Evolutionary conservation across 1,284 basidiomycete genomes (phyloP), one percentile per base, ranked within the genome.

Genomic region (Apiotrichum mycotoxinovorans): DNA sequence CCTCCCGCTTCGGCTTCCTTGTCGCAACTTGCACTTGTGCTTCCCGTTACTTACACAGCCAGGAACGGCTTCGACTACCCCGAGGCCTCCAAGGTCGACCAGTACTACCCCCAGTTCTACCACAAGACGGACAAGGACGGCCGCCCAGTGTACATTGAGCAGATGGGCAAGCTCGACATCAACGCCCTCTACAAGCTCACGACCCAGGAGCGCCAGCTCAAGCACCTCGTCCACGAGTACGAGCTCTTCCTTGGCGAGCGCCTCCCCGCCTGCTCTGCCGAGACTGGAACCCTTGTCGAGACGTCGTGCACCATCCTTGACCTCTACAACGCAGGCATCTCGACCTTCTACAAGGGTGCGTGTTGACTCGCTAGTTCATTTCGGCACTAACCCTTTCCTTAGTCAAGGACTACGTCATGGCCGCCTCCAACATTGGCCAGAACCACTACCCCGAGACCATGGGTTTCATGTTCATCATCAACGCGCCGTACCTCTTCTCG

Each of bases 281-380:
- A 83, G 9, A 76, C 80, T 52, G 91, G 91, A 3, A 86, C 94
- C 76, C 86, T 91, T 57, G 87, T 98, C 74, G 94, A 98, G 80
- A 98, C 94, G n/a, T 91, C 86, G 57, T 98, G 94, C 84, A 98
- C 95, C 58, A 95, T 98, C 81, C 85, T 98, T 79, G 95, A 98
- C 76, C 84, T 98, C 60, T 78, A 86, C 58, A 84, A 84, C 72
- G 92, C 96, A 54, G 86, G 87, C 27, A 76, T 98, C 64, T 80
- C 83, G 60, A 86, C 85, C 72, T 98, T 97, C 76, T 93, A 88
- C 80, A 85, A 85, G 73, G 72, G 72, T 72, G 59, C 58, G 70
- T 68, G 11, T 7, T 26, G 5, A 20, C 46, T 23, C 12, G 46
- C 22, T 11, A 27, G 4, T 17, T 3, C 10, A 20, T 25, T 18